These are phyloP conservation scores for Beta corolliflora DNA, from an alignment of 179 eudicot species.

Conservation along the genomic window DNA sequence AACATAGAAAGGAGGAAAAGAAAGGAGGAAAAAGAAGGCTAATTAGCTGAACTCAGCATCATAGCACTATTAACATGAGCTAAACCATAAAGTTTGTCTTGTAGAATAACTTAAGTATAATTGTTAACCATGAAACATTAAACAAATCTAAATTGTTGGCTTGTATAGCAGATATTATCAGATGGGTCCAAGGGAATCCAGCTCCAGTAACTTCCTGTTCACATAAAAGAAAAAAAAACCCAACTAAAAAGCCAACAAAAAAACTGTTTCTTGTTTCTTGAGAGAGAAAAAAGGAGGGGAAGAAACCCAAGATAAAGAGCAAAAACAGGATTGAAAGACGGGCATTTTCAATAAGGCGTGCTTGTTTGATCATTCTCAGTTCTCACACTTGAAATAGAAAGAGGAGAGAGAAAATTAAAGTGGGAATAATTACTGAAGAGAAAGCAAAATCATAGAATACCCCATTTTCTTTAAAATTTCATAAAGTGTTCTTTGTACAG, in stretches of 20 bases:
- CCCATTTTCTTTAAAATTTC: not conserved
- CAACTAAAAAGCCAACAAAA: slow-evolving; percentile 13
- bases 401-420: not conserved
- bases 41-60: slow-evolving; percentile 11
- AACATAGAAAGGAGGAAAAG: not conserved
- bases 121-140: not conserved
- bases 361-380: slow-evolving; percentile 33
- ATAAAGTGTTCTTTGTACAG: slow-evolving; percentile 28
- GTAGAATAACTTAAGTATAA: not conserved
- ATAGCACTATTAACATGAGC: not conserved
- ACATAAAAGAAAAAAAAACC: not conserved
- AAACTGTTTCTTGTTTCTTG: no score
- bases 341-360: slow-evolving; percentile 23
- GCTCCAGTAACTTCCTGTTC: slow-evolving; percentile 15
- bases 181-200: slow-evolving; percentile 32
- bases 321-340: not conserved
- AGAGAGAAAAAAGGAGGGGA: no score
- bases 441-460: slow-evolving; percentile 16
- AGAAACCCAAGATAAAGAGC: not conserved
- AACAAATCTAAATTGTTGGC: not conserved
- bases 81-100: slow-evolving; percentile 23
- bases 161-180: slow-evolving; percentile 5
- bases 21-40: not conserved
- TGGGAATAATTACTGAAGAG: slow-evolving; percentile 8
- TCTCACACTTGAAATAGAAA: slow-evolving; percentile 7